Conservation (phyloP, 148 eudicot genomes). For the Nyssa sinensis region DNA sequence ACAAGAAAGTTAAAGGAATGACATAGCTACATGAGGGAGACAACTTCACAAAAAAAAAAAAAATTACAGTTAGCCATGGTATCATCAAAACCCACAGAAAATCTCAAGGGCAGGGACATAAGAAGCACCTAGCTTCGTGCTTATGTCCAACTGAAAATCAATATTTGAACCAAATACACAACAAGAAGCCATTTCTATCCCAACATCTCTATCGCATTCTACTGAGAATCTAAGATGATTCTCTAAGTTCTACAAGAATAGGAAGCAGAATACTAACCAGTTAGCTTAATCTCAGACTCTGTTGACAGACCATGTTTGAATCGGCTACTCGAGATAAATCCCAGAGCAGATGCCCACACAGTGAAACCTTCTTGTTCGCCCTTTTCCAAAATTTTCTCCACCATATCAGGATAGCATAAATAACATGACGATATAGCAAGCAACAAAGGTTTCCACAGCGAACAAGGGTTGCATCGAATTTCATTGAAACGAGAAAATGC, state of each 20-base stretch:
- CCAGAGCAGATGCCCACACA: constrained; percentile 50
- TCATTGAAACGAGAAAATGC: constrained; percentile 55
- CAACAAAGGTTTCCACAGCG: constrained; percentile 61
- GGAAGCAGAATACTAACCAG: constrained; percentile 31
- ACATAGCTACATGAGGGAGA: too few relatives aligned
- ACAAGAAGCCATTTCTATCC: background rate
- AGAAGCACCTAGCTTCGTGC: background rate
- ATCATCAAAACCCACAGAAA: background rate
- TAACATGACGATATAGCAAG: constrained; percentile 71
- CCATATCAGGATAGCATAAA: constrained; percentile 55
- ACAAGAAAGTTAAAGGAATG: too few relatives aligned
- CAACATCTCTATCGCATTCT: background rate
- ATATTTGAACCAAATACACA: background rate
- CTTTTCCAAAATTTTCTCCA: constrained; percentile 50
- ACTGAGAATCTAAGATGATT: background rate
- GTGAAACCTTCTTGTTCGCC: constrained; percentile 53
- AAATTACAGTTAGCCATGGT: background rate
- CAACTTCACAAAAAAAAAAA: too few relatives aligned
- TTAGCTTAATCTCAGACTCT: constrained; percentile 65
- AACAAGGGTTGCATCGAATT: constrained; percentile 40
- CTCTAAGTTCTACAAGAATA: constrained; percentile 1
- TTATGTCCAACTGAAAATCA: background rate
- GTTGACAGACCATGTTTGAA: constrained; percentile 37
- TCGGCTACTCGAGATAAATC: constrained; percentile 37
- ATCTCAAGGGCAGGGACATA: background rate